Evolutionary conservation across 257 asterid genomes (phyloP).

Genomic region (Salvia rosmarinus): DNA sequence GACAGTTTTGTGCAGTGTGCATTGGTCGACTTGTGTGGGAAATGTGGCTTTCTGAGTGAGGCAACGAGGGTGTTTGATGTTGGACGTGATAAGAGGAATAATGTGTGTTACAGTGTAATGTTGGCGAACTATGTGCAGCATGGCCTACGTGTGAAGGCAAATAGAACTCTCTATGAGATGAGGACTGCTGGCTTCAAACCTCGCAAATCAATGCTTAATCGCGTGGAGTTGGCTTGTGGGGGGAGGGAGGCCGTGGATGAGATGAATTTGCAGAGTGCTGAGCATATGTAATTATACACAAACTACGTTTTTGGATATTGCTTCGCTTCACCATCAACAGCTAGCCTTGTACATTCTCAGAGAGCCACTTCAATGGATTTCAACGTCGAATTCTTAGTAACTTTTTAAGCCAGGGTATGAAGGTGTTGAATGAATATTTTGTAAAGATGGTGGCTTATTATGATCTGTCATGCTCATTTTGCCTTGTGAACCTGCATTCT

Average conservation of each 20-base stretch:
- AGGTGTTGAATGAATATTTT: background rate
- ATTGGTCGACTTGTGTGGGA: conserved; percentile 66
- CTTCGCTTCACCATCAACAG: background rate
- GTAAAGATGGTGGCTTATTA: background rate
- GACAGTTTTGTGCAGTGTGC: conserved; percentile 65
- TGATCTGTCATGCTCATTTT: background rate
- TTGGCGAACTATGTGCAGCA: conserved; percentile 46
- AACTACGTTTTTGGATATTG: background rate
- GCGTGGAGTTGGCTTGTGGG: conserved; percentile 51
- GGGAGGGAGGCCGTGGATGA: conserved; percentile 29
- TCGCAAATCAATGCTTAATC: conserved; percentile 51
- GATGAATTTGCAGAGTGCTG: background rate
- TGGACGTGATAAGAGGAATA: conserved; percentile 36
- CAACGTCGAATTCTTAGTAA: background rate
- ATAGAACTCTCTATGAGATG: conserved; percentile 55
- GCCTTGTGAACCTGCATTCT: background rate
- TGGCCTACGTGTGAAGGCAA: conserved; percentile 56
- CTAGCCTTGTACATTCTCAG: no score
- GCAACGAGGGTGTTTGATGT: conserved; percentile 48
- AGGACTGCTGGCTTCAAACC: conserved; percentile 57
- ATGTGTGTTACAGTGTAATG: conserved; percentile 69
- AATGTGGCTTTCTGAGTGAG: conserved; percentile 54
- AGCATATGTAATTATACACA: background rate
- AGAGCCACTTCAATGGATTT: no score
- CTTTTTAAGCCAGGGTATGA: background rate